Base-by-base conservation (phyloP, 2,329 filamentous ascomycete species). In the Neodidymelliopsis sp. region DNA sequence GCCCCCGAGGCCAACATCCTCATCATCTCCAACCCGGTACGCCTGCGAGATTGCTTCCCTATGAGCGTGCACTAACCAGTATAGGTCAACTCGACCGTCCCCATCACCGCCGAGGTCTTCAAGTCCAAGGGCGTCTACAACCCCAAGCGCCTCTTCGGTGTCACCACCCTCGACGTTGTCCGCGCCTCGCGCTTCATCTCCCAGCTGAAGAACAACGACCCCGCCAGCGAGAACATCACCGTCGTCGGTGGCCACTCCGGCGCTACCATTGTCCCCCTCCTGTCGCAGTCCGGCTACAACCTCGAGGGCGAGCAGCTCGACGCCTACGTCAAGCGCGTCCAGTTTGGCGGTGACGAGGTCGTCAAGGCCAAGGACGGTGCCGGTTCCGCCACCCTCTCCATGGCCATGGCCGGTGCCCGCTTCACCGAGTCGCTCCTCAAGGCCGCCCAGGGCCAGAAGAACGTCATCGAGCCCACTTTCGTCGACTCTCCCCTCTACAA, bases 291-390 rank as follows among this genome's bases (percentile, higher is more conserved):
- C 77, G 88, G 81, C 77, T 89, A 96, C 85, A 85, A 90, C 71
- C 90, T 97, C 69, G 81, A 84, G 68, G 88, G 90, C 76, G 82
- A 91, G 77, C 81, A 85, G 71, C 83, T 84, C 54, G 84, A 86
- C 60, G 83, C 84, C 56, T 90, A 97, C 70, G 81, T 97, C 79
- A 86, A 92, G 77, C 92, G 94, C 76, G 94, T 97, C 72, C 93
- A 97, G 82, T 97, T 97, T 76, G 93, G 94, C 77, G 93, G 93
- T 83, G 93, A 97, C 76, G 93, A 97, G 87, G 93, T 97, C 65
- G 93, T 97, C 81, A 85, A 97, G 86, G 94, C 93, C 79, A 97
- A 97, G 89, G 92, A 93, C 74, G 94, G 93, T 78, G 91, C 92
- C 71, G 93, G 93, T 69, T 97, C 91, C 65, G 93, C 93, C 74